Conservation (phyloP, 2,329 filamentous ascomycete species). For the Exophiala xenobiotica region DNA sequence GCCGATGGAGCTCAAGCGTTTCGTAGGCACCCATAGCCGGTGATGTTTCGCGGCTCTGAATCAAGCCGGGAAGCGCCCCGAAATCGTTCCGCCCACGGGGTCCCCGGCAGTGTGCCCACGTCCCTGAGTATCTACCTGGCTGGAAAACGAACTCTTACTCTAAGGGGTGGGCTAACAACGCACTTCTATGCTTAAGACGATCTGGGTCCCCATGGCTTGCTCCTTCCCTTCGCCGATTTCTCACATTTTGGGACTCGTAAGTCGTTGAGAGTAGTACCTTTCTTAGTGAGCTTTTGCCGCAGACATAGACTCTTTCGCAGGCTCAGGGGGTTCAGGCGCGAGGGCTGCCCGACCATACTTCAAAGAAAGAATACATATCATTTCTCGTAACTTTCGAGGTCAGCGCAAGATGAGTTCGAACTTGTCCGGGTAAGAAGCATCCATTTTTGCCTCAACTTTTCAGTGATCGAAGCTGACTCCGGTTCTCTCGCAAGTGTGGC, state of each 20-base stretch:
- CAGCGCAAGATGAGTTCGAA: not conserved
- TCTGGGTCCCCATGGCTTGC: too few species aligned
- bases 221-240: too few species aligned
- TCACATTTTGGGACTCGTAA: too few species aligned
- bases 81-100: not conserved
- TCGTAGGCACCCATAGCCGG: not conserved
- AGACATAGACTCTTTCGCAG: too few species aligned
- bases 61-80: not conserved
- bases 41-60: not conserved
- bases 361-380: not conserved
- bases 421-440: not conserved
- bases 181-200: too few species aligned
- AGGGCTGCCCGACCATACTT: not conserved
- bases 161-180: too few species aligned
- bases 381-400: not conserved
- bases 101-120: too few species aligned
- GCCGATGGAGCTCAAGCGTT: not conserved
- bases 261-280: too few species aligned
- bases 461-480: not conserved
- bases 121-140: too few species aligned
- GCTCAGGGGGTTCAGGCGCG: not conserved
- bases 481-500: conserved; percentile 1
- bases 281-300: too few species aligned
- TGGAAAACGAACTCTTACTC: too few species aligned
- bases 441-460: not conserved